Base-by-base conservation (phyloP, 495 filamentous ascomycete species). In the Hypoxylon cercidicola region DNA sequence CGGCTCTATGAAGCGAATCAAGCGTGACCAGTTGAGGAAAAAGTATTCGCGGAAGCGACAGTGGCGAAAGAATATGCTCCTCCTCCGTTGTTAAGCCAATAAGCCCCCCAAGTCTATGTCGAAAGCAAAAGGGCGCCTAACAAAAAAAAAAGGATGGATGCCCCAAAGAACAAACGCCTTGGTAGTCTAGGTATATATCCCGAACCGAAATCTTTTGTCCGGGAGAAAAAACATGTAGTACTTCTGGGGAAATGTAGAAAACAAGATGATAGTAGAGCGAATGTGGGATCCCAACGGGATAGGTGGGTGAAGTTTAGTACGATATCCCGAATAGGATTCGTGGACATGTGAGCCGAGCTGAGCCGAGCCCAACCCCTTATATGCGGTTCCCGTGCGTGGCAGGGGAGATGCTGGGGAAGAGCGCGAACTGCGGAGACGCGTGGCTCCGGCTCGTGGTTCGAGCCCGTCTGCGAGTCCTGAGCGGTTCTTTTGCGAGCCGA, bases 381-480 rank as follows among this genome's bases (percentile, higher is more conserved):
- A 63, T 50, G 15, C 65, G 65, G 20, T 39, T 39, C 1, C 59
- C 65, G 16, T 19, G 56, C 1, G 53, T 28, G 41, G 52, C 3
- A 32, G 30, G 40, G 8, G 34, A 20, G n/a, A 63, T 44, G 10
- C 35, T 53, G 5, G 71, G 71, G 60, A 71, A 71, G n/a, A 73
- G 65, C 4, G 68, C 65, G 18, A 73, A 70, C 40, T 70, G 68
- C n/a, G 71, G 71, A 28, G 64, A 52, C 2, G 46, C 52, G 21
- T 73, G 68, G 62, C 64, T 71, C 10, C 65, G 59, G 53, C 71
- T 73, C 23, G 71, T 68, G 19, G 71, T 73, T n/a, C 71, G 61
- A 15, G 71, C 69, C 21, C 71, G 68, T 44, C 68, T 54, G 6
- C 69, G 71, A 32, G 71, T 66, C 60, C 50, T 71, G 1, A 62